Base-by-base conservation (phyloP, 352 stramenopile species). In the Globisporangium alternatum region DNA sequence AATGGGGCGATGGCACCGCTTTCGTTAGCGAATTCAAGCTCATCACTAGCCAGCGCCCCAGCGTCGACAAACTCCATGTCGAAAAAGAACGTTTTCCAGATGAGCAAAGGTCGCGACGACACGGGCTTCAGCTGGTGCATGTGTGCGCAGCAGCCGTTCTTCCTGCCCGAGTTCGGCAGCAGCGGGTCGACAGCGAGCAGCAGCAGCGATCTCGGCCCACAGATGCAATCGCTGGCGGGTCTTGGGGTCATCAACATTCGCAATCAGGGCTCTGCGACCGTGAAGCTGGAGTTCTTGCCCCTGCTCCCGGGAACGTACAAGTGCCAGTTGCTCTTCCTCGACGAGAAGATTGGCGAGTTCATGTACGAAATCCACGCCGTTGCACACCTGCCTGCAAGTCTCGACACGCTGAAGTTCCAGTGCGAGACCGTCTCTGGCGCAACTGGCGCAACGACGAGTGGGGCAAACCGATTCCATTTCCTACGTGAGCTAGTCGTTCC, bases 341-440 rank as follows among this genome's bases (percentile, higher is more conserved):
- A 98, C 54, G 86, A 97, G 41, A 89, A 90, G 19, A 78, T 97
- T 3, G 95, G 95, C n/a, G 93, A 98, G 62, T 98, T 98, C 59
- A 78, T 96, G 55, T 97, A 97, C 61, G 91, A 98, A 62, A 71
- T 98, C 3, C 75, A 91, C 22, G 93, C 77, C 0, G 78, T 84
- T 1, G 90, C 93, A 5, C 84, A 83, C 30, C 72, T 98, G 4
- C 95, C 95, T 3, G 47, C 70, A 2, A 82, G 69, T 54, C 68
- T 90, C 6, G 91, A 97, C 55, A 89, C 74, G 6, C 60, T 98
- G 5, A 78, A 90, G 60, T 88, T 97, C 15, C 77, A 90, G 49
- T 90, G 92, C 31, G 89, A 97, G 31, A 64, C 67, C 0, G 66
- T 63, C 2, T 51, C 30, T 10, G 59, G 60, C 33, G 57, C 59